Evolutionary conservation across 495 filamentous ascomycete genomes (phyloP), one percentile per base, ranked within the genome.

Genomic region (Annulohypoxylon moriforme): DNA sequence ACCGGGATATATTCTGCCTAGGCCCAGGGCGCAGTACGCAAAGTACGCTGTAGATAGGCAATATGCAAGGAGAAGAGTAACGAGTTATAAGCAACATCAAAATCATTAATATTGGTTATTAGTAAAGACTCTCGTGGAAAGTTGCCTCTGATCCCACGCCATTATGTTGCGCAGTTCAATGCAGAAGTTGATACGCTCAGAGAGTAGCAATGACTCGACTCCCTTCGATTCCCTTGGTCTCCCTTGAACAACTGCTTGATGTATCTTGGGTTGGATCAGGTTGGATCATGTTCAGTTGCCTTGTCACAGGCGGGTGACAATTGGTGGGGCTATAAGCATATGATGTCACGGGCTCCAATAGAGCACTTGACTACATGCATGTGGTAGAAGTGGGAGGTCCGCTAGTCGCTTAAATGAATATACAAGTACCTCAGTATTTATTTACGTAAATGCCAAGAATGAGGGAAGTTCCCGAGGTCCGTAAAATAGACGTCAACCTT

Each of bases 241-340:
- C 36, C 13, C 53, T 34, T 34, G 31, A 25, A 33, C 42, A 22
- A 61, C 27, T 25, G 9, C n/a, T 36, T 31, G 42, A 47, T 25
- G 42, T 49, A 57, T 58, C 49, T 52, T 36, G 57, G 59, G 16
- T 38, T 8, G 14, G 25, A 34, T 55, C 9, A 10, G 7, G 25
- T 53, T 56, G 29, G 60, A 55, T 60, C 57, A 62, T 49, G 49
- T 38, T 53, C 42, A 58, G 49, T 22, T 63, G 36, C 46, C 44
- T 60, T 27, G 56, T 40, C 14, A 57, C 52, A 42, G 68, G 60
- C 60, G 16, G 60, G 61, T 65, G 69, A 72, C 69, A 25, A 58
- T 68, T 69, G 66, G 71, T 73, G 71, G 71, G 49, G 52, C 49
- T 57, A 73, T 44, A 14, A 56, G 66, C 71, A 25, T 65, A 69